These are phyloP conservation scores for Ceratobasidium sp. DNA, from an alignment of 1,284 basidiomycete genomes.

Conservation along the genomic window DNA sequence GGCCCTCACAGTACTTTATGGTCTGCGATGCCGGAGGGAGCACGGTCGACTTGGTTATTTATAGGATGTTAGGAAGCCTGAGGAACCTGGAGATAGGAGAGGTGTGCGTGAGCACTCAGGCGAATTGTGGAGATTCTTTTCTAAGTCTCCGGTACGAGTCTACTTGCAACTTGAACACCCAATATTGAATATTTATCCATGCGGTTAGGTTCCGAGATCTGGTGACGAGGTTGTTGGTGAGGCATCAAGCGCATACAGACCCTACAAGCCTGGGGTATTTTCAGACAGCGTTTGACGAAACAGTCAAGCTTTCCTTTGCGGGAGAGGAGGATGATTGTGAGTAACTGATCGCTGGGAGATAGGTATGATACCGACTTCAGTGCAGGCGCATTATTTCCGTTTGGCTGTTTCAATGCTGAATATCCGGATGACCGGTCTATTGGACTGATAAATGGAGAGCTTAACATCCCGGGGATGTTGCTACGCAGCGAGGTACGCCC, in stretches of 20 bases:
- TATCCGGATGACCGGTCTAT: conserved; percentile 71
- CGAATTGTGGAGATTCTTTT: conserved; percentile 84
- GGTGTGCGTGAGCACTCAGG: conserved; percentile 83
- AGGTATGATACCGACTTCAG: neutral
- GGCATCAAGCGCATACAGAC: conserved; percentile 84
- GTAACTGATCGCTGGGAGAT: conserved; percentile 49
- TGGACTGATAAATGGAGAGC: conserved; percentile 81
- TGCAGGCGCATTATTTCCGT: neutral
- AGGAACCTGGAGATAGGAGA: conserved; percentile 86
- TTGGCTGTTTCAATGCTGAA: conserved; percentile 67
- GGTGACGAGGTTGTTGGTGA: conserved; percentile 73
- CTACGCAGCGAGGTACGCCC: conserved; percentile 80
- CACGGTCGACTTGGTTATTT: conserved; percentile 79
- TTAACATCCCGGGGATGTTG: conserved; percentile 80
- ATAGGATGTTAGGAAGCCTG: conserved; percentile 83
- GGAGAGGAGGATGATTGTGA: conserved; percentile 79
- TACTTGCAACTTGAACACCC: too few species aligned
- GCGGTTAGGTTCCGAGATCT: conserved; percentile 79
- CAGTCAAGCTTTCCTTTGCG: conserved; percentile 81
- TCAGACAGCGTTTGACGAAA: conserved; percentile 86
- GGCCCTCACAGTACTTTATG: conserved; percentile 81
- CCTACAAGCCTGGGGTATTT: conserved; percentile 82
- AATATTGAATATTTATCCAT: too few species aligned
- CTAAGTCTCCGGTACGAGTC: conserved; percentile 52
- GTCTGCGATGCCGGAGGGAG: conserved; percentile 85